Evolutionary conservation across 1,284 basidiomycete genomes (phyloP).

Genomic region (Leccinum pachyderme): DNA sequence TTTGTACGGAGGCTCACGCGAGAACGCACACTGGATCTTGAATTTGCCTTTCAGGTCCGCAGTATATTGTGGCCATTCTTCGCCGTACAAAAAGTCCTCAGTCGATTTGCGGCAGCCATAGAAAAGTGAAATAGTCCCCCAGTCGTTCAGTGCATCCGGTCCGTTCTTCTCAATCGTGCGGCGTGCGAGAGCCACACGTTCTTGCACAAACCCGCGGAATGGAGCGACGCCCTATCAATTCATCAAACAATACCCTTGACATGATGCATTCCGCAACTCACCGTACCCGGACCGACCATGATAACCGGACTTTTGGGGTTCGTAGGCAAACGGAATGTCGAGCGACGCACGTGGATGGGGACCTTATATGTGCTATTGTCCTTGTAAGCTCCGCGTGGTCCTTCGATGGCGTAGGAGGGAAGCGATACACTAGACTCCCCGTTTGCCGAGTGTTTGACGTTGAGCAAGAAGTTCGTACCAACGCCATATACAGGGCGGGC

Average conservation of each 20-base stretch:
- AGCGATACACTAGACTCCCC: constrained; percentile 51
- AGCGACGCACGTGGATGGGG: constrained; percentile 92
- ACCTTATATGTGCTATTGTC: constrained; percentile 73
- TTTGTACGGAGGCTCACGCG: constrained; percentile 81
- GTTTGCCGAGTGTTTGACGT: constrained; percentile 79
- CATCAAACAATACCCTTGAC: neutral
- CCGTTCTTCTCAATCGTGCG: constrained; percentile 94
- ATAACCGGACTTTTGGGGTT: constrained; percentile 98
- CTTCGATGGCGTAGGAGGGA: constrained; percentile 84
- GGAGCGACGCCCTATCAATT: constrained; percentile 81
- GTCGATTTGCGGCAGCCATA: constrained; percentile 89
- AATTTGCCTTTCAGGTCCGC: constrained; percentile 91
- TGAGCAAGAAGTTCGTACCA: constrained; percentile 89
- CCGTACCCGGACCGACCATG: constrained; percentile 98
- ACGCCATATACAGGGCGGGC: constrained; percentile 80
- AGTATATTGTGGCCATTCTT: constrained; percentile 91
- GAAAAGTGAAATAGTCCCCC: constrained; percentile 93
- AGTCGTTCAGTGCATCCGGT: constrained; percentile 86
- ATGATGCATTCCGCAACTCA: constrained; percentile 42
- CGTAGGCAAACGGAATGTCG: constrained; percentile 95
- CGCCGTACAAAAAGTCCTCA: constrained; percentile 91
- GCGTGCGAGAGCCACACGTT: constrained; percentile 92
- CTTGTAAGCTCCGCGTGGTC: constrained; percentile 85
- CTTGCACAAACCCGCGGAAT: constrained; percentile 98
- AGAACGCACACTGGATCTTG: constrained; percentile 85